A percentile compares a stretch with the other conserved stretches of the same genome.
Conservation (phyloP, 352 stramenopile species). For the Globisporangium orthogonon region DNA sequence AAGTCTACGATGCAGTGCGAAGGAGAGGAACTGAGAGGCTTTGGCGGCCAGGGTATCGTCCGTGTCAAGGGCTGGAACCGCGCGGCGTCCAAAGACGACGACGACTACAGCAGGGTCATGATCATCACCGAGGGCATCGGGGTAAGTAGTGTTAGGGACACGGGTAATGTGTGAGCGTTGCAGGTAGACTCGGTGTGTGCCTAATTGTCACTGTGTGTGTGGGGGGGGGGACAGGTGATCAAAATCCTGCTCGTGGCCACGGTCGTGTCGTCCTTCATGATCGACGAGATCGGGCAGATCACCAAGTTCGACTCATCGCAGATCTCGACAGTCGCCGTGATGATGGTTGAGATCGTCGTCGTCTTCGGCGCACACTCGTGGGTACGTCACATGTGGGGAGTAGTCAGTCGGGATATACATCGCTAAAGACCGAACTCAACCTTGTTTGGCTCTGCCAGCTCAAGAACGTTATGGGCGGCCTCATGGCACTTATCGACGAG, state of each 20-base stretch:
- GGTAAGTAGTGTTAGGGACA: no score
- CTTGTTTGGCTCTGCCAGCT: conserved; percentile 25
- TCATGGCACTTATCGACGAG: conserved; percentile 78
- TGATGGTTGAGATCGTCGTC: conserved; percentile 76
- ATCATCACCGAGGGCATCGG: conserved; percentile 84
- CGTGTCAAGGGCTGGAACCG: conserved; percentile 79
- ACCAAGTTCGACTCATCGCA: conserved; percentile 77
- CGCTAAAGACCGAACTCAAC: no score
- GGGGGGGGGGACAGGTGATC: no score
- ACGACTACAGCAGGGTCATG: conserved; percentile 84
- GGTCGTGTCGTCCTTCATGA: conserved; percentile 82
- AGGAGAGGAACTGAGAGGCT: not conserved
- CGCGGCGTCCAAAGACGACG: conserved; percentile 56
- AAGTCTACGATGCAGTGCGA: not conserved
- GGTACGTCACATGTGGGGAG: no score
- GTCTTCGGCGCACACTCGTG: conserved; percentile 77
- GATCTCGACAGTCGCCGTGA: conserved; percentile 69
- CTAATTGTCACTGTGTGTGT: no score
- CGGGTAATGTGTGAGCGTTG: no score
- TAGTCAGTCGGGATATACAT: no score
- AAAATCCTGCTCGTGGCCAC: conserved; percentile 74
- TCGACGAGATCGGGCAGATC: conserved; percentile 73
- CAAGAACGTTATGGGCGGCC: conserved; percentile 80
- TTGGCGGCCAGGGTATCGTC: conserved; percentile 52
- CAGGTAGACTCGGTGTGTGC: no score